Evolutionary conservation across 768 basidiomycete genomes (phyloP).

Genomic region (Pulveroboletus sp.): DNA sequence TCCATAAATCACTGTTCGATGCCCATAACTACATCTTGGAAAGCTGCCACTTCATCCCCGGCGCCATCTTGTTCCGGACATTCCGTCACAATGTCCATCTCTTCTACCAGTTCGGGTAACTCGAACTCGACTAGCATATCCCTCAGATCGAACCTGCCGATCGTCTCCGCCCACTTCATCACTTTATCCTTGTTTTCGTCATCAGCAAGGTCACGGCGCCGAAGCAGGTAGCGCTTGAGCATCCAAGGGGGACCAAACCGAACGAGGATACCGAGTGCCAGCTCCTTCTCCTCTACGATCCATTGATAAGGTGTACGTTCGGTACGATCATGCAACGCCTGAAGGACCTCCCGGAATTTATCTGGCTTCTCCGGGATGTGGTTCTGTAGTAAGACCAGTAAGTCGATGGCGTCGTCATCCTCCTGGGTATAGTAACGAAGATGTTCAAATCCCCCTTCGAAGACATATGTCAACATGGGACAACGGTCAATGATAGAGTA

Average conservation of each 20-base stretch:
- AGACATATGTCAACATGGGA: slow-evolving; percentile 28
- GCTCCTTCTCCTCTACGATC: slow-evolving; percentile 24
- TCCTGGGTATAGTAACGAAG: slow-evolving; percentile 24
- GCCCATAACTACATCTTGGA: slow-evolving; percentile 9
- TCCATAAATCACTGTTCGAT: neutral
- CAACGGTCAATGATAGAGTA: slow-evolving; percentile 22
- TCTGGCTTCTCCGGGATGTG: slow-evolving; percentile 21
- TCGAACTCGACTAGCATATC: slow-evolving; percentile 21
- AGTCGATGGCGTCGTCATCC: slow-evolving; percentile 24
- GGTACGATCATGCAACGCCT: slow-evolving; percentile 25
- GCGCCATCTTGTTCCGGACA: neutral
- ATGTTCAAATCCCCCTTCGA: slow-evolving; percentile 27
- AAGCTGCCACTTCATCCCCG: neutral
- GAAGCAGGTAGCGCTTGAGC: slow-evolving; percentile 24
- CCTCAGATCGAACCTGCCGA: slow-evolving; percentile 22
- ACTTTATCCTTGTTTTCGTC: slow-evolving; percentile 14
- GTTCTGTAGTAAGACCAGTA: slow-evolving; percentile 18
- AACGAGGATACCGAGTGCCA: slow-evolving; percentile 21
- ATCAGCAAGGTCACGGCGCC: slow-evolving; percentile 19
- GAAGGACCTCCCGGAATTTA: slow-evolving; percentile 20
- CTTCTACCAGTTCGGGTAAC: slow-evolving; percentile 11
- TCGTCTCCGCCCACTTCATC: slow-evolving; percentile 13
- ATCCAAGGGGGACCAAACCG: slow-evolving; percentile 25
- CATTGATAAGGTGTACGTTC: slow-evolving; percentile 22
- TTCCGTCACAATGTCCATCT: slow-evolving; percentile 7